These are phyloP conservation scores for Taiozyma sp. DNA, from an alignment of 1,139 yeast species.

Conservation along the genomic window DNA sequence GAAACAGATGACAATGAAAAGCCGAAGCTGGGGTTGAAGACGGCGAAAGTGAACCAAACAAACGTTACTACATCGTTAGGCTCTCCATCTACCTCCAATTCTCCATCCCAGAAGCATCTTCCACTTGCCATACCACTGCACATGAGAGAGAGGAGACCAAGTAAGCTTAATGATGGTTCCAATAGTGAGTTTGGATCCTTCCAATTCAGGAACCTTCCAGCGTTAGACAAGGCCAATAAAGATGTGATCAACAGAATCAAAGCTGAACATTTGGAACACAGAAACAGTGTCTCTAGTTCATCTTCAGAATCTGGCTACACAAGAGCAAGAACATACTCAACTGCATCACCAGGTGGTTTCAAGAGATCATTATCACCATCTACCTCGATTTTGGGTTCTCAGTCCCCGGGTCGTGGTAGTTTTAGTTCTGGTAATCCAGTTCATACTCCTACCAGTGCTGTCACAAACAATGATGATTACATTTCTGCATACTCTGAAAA, in stretches of 20 bases:
- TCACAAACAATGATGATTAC: slow-evolving; percentile 38
- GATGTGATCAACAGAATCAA: slow-evolving; percentile 86
- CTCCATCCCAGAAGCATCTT: slow-evolving; percentile 30
- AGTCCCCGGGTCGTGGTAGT: slow-evolving; percentile 21
- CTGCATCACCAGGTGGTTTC: slow-evolving; percentile 20
- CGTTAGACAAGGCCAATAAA: slow-evolving; percentile 89
- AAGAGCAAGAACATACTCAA: slow-evolving; percentile 26
- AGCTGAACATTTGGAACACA: slow-evolving; percentile 57
- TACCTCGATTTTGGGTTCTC: slow-evolving; percentile 23
- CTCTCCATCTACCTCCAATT: slow-evolving; percentile 21
- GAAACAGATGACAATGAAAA: slow-evolving; percentile 13
- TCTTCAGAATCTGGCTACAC: slow-evolving; percentile 27
- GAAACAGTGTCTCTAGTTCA: slow-evolving; percentile 29
- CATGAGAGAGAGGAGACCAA: slow-evolving; percentile 59
- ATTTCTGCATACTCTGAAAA: slow-evolving; percentile 15
- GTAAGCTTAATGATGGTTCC: slow-evolving; percentile 59
- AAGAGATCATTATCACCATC: slow-evolving; percentile 29
- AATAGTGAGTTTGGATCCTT: slow-evolving; percentile 89
- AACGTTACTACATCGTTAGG: slow-evolving; percentile 15
- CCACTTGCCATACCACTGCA: slow-evolving; percentile 52
- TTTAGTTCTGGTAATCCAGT: slow-evolving; percentile 9
- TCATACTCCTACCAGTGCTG: slow-evolving; percentile 26
- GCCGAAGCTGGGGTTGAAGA: not conserved
- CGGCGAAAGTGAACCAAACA: slow-evolving; percentile 2
- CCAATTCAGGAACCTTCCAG: slow-evolving; percentile 82